Percentiles rank a stretch among this genome's conserved stretches.
phyloP scores from a whole-genome alignment of 2,329 filamentous ascomycete species.

The Coniella vitis region DNA sequence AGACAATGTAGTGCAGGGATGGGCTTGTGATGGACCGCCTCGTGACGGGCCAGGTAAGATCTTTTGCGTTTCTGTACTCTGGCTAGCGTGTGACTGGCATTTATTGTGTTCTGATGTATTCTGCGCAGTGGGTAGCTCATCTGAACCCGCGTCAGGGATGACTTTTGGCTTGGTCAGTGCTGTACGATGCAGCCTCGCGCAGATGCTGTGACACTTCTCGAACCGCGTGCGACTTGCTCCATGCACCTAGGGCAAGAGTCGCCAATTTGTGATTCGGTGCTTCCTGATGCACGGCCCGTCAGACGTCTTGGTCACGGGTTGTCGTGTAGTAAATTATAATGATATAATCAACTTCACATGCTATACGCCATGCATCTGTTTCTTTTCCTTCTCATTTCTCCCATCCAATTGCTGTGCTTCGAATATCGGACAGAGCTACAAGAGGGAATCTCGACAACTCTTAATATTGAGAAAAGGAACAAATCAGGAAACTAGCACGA shows the following conservation, averaged over 20 bases:
- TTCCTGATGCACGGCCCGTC: not conserved
- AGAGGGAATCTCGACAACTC: too few species aligned
- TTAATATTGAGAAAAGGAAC: too few species aligned
- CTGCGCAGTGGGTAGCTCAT: not conserved
- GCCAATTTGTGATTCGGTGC: not conserved
- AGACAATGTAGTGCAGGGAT: constrained; percentile 1
- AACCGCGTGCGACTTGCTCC: constrained; percentile 14
- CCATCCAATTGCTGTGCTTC: too few species aligned
- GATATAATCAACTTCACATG: too few species aligned
- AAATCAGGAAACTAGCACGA: too few species aligned
- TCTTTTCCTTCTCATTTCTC: too few species aligned
- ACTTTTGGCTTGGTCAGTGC: constrained; percentile 8
- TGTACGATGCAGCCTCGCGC: constrained; percentile 17
- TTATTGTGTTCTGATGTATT: not conserved
- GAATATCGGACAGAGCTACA: too few species aligned
- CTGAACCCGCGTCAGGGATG: constrained; percentile 11
- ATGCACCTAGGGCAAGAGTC: constrained; percentile 6
- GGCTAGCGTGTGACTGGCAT: not conserved
- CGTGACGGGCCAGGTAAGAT: constrained; percentile 7
- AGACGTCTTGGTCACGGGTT: not conserved
- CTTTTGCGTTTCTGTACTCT: constrained; percentile 6
- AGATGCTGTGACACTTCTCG: constrained; percentile 1
- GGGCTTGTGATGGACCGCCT: not conserved
- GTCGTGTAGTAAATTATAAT: not conserved
- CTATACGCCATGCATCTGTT: too few species aligned